A percentile compares a stretch with the other conserved stretches of the same genome.
These are phyloP conservation scores for Catharanthus roseus DNA, from an alignment of 257 asterid genomes.

Conservation along the genomic window DNA sequence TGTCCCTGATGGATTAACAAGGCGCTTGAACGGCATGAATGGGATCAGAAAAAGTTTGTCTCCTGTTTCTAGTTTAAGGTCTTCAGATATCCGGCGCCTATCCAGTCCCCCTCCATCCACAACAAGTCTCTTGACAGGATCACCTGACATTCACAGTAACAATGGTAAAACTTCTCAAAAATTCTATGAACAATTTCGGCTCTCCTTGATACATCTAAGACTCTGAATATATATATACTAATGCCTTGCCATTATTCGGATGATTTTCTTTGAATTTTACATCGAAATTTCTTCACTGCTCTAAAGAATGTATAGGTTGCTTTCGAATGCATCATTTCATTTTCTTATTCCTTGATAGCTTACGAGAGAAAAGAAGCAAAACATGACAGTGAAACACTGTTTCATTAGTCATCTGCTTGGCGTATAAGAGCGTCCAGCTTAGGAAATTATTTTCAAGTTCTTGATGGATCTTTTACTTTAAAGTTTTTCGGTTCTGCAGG, in stretches of 20 bases:
- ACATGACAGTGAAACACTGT: neutral
- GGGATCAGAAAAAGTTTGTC: constrained; percentile 21
- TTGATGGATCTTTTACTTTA: neutral
- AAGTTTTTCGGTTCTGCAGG: constrained; percentile 9
- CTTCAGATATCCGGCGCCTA: constrained; percentile 16
- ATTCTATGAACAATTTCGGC: neutral
- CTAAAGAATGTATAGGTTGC: neutral
- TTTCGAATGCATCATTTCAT: neutral
- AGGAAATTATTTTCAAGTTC: neutral
- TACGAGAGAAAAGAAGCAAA: neutral
- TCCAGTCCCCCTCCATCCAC: constrained; percentile 26
- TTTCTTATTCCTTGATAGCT: neutral
- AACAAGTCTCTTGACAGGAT: constrained; percentile 13
- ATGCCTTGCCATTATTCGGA: neutral
- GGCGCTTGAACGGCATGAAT: constrained; percentile 15
- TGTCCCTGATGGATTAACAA: constrained; percentile 15
- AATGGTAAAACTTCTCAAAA: constrained; percentile 16
- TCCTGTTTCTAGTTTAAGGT: constrained; percentile 16
- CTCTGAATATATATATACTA: neutral
- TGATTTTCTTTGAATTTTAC: neutral
- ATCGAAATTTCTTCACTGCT: neutral
- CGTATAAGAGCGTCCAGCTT: neutral
- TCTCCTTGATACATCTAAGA: neutral
- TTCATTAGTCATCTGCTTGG: neutral
- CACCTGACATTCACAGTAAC: constrained; percentile 11